A percentile compares a stretch with the other conserved stretches of the same genome.
Conservation (phyloP, 176 grass and related monocot genomes). For the Poa pratensis region DNA sequence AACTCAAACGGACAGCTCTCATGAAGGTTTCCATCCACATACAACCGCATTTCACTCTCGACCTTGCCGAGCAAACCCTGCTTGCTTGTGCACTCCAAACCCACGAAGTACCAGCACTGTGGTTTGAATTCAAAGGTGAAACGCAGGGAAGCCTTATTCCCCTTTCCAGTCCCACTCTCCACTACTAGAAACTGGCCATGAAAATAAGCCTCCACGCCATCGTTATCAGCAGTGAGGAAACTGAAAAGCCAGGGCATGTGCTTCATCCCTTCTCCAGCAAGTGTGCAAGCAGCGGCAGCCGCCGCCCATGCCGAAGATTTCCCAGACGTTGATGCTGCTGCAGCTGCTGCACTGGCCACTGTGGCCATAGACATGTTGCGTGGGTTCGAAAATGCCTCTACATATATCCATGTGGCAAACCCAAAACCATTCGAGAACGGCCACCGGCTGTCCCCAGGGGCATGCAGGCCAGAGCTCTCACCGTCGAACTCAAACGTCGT, state of each 20-base stretch:
- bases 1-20: slow-evolving; percentile 89
- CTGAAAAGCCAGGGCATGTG: slow-evolving; percentile 90
- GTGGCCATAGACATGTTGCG: slow-evolving; percentile 60
- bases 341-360: slow-evolving; percentile 56
- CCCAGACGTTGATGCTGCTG: slow-evolving; percentile 74
- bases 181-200: slow-evolving; percentile 89
- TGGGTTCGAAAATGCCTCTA: slow-evolving; percentile 82
- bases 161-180: slow-evolving; percentile 78
- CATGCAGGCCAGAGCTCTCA: slow-evolving; percentile 83
- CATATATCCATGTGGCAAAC: slow-evolving; percentile 95
- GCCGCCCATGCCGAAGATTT: slow-evolving; percentile 64
- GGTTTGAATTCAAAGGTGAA: slow-evolving; percentile 93
- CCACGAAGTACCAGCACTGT: slow-evolving; percentile 83
- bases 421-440: slow-evolving; percentile 92
- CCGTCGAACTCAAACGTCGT: slow-evolving; percentile 87
- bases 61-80: slow-evolving; percentile 81
- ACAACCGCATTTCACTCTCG: slow-evolving; percentile 87
- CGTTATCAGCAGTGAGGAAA: slow-evolving; percentile 88
- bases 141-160: slow-evolving; percentile 75
- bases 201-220: slow-evolving; percentile 95
- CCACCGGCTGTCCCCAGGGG: slow-evolving; percentile 79
- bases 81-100: slow-evolving; percentile 83
- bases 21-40: slow-evolving; percentile 83
- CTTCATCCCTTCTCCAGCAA: slow-evolving; percentile 73
- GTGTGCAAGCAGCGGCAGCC: slow-evolving; percentile 67